Evolutionary conservation across 2,329 filamentous ascomycete species (phyloP), one percentile per base, ranked within the genome.

Genomic region (Penicillium sp.): DNA sequence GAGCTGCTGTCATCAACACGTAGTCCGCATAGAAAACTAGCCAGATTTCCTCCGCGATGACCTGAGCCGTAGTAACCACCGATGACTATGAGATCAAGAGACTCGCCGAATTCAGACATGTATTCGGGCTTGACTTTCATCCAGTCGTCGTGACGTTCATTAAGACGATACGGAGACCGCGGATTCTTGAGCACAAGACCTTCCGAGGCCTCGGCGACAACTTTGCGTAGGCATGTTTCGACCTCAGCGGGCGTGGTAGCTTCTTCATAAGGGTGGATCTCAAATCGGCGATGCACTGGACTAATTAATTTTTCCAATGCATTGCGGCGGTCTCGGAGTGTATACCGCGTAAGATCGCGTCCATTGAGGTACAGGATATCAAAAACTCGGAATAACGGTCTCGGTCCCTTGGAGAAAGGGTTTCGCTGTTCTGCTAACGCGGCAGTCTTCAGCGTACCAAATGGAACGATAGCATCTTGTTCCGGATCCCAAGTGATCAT

Each of bases 61-160:
- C 92, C 92, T 18, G 84, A 85, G 10, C 92, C 92, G 59, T 85
- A 98, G 65, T 95, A 96, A 6, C 87, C 92, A 37, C 90, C 92
- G 36, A 98, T 79, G 11, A 98, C 73, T 10, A 95, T 69, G 49
- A 88, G 87, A 59, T 98, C 92, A 3, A 98, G 77, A 0, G 84
- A 86, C 64, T 96, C 90, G 44, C 92, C 92, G 60, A 92, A 95
- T 46, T 95, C 90, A 2, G 82, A 82, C 89, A 96, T 95, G 62
- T 98, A 98, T 48, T 98, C 92, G 1, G 92, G 92, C 56, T 98
- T 98, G 6, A 98, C 89, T 61, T 98, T 98, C 67, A 95, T 83
- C 92, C 92, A 98, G 63, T 95, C 86, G 52, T 94, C 85, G 54
- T 93, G 92, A 32, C 92, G 83, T 50, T 86, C 85, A 56, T 94